Percentiles rank a stretch among this genome's conserved stretches.
Evolutionary conservation across 164 flowering plant species (phyloP).

Genomic region (Kingdonia uniflora): DNA sequence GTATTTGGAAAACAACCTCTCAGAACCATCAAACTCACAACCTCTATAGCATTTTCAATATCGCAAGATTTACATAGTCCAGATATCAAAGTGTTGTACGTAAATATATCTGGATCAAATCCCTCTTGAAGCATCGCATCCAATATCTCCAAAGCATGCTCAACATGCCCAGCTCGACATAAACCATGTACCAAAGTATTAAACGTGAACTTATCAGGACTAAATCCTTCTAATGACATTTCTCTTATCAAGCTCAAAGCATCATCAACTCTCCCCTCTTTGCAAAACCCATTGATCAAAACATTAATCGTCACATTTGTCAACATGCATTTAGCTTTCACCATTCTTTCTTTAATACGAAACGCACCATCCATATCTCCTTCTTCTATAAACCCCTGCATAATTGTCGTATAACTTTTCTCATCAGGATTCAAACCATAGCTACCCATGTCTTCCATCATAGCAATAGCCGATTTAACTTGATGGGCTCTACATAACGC

Average conservation of each 20-base stretch:
- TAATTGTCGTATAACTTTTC: slow-evolving; percentile 68
- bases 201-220: slow-evolving; percentile 63
- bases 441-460: slow-evolving; percentile 79
- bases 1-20: slow-evolving; percentile 60
- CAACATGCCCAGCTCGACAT: slow-evolving; percentile 58
- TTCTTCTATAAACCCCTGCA: slow-evolving; percentile 79
- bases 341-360: slow-evolving; percentile 61
- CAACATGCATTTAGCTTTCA: slow-evolving; percentile 29
- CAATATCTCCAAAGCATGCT: slow-evolving; percentile 66
- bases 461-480: slow-evolving; percentile 60
- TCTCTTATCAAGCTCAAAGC: slow-evolving; percentile 54
- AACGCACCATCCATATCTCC: slow-evolving; percentile 70
- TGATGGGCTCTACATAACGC: slow-evolving; percentile 86
- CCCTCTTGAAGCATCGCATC: slow-evolving; percentile 83
- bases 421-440: slow-evolving; percentile 69
- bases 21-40: slow-evolving; percentile 55
- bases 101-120: slow-evolving; percentile 61
- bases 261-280: slow-evolving; percentile 53
- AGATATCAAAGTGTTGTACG: slow-evolving; percentile 68
- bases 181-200: slow-evolving; percentile 73
- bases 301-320: slow-evolving; percentile 54
- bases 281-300: slow-evolving; percentile 72
- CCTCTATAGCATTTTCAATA: slow-evolving; percentile 50
- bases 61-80: slow-evolving; percentile 66
- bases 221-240: slow-evolving; percentile 47